phyloP scores from a whole-genome alignment of 1,284 basidiomycete species.

The Boletus smithii region DNA sequence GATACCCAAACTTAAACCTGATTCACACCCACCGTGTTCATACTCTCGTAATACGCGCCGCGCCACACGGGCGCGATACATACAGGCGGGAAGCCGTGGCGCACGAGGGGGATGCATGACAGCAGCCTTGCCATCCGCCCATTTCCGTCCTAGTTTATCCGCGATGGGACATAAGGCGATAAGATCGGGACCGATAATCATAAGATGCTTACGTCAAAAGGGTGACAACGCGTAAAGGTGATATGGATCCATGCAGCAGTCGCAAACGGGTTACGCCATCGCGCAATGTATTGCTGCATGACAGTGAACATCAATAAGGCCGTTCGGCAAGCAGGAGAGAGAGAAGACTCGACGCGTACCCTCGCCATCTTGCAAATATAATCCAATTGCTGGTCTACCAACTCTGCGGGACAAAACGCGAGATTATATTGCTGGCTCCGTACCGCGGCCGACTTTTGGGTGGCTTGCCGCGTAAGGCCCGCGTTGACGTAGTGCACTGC shows the following conservation, averaged over 20 bases:
- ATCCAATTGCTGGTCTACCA: constrained; percentile 40
- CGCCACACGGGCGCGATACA: constrained; percentile 34
- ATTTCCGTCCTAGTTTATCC: constrained; percentile 38
- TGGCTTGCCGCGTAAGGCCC: constrained; percentile 36
- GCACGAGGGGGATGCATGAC: constrained; percentile 41
- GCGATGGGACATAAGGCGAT: not conserved
- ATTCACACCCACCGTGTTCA: constrained; percentile 32
- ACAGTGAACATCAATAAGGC: not conserved
- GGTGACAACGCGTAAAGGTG: constrained; percentile 42
- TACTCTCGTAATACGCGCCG: constrained; percentile 35
- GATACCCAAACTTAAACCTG: not conserved
- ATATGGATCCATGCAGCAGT: constrained; percentile 45
- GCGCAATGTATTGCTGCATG: constrained; percentile 35
- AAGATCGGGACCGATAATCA: not conserved
- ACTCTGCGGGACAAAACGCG: constrained; percentile 38
- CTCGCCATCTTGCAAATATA: constrained; percentile 43
- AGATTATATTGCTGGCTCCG: constrained; percentile 34
- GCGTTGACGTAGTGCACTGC: constrained; percentile 34
- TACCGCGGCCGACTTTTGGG: constrained; percentile 38
- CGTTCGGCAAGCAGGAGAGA: not conserved
- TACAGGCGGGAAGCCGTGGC: constrained; percentile 40
- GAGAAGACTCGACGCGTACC: constrained; percentile 23
- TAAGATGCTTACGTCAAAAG: constrained; percentile 39
- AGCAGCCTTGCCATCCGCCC: constrained; percentile 39
- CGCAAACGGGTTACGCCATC: constrained; percentile 42